Percentiles rank a stretch among this genome's conserved stretches.
phyloP scores from a whole-genome alignment of 805 yeast species.

The Sugiyamaella qingdaonensis region DNA sequence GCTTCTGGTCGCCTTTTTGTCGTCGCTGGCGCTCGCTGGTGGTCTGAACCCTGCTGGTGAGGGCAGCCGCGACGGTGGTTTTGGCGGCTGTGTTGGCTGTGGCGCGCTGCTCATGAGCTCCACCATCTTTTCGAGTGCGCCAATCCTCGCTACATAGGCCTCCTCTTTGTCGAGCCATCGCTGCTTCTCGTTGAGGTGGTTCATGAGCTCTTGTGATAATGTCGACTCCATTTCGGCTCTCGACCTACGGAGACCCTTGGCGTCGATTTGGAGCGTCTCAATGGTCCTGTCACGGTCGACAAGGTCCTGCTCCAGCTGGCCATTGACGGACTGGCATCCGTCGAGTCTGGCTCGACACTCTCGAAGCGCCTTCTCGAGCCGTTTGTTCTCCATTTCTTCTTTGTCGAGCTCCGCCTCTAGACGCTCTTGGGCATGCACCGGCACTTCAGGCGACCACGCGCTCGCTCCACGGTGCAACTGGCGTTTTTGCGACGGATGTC shows the following conservation, averaged over 20 bases:
- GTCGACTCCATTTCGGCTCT: conserved; percentile 25
- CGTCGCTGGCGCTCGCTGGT: background rate
- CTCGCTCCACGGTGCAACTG: background rate
- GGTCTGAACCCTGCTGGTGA: background rate
- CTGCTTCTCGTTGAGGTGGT: conserved; percentile 25
- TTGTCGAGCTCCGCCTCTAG: conserved; percentile 19
- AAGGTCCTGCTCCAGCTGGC: conserved; percentile 29
- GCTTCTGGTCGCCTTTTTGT: conserved; percentile 8
- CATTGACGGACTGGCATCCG: conserved; percentile 15
- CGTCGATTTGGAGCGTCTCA: conserved; percentile 19
- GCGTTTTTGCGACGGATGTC: background rate
- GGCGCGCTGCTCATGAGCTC: background rate
- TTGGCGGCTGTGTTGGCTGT: background rate
- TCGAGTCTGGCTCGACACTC: conserved; percentile 16
- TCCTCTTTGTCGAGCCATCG: conserved; percentile 27
- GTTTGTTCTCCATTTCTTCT: conserved; percentile 19
- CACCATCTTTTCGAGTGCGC: background rate
- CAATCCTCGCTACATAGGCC: conserved; percentile 13
- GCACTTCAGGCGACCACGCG: background rate
- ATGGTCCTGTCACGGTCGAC: conserved; percentile 21
- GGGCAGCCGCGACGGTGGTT: background rate
- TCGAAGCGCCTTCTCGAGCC: conserved; percentile 15
- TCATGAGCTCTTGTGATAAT: conserved; percentile 28
- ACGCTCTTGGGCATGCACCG: conserved; percentile 10
- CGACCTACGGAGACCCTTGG: conserved; percentile 18